Evolutionary conservation across 2,329 filamentous ascomycete species (phyloP).

Genomic region (Hymenoscyphus fraxineus): DNA sequence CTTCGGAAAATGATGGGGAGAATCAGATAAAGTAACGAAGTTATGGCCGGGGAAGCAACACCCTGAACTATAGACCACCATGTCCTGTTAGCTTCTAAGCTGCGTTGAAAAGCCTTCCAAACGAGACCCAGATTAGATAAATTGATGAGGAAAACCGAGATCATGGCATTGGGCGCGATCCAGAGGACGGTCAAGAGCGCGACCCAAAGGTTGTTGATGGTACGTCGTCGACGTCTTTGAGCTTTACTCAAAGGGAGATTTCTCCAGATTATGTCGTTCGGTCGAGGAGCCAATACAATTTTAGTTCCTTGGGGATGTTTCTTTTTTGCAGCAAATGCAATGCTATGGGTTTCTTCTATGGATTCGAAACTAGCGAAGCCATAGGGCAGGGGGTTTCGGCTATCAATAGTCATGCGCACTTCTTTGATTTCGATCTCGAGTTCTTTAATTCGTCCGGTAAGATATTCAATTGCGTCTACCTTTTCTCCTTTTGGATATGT

Average conservation of each 20-base stretch:
- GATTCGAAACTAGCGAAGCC: conserved; percentile 92
- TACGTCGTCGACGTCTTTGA: conserved; percentile 65
- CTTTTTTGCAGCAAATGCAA: conserved; percentile 75
- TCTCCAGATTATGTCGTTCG: conserved; percentile 93
- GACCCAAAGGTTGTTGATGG: conserved; percentile 84
- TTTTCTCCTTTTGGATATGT: conserved; percentile 67
- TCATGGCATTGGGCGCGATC: conserved; percentile 89
- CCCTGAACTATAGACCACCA: conserved; percentile 89
- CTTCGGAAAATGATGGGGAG: conserved; percentile 89
- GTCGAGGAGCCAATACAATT: conserved; percentile 75
- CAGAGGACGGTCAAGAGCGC: conserved; percentile 75
- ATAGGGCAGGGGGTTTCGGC: conserved; percentile 81
- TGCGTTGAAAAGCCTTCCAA: conserved; percentile 69
- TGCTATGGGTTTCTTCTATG: conserved; percentile 81
- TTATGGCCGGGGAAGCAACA: conserved; percentile 82
- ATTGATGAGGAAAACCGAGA: conserved; percentile 89
- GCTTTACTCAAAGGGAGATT: conserved; percentile 74
- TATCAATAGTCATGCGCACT: conserved; percentile 77
- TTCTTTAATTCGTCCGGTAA: conserved; percentile 77
- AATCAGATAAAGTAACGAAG: conserved; percentile 80
- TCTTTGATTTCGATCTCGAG: conserved; percentile 83
- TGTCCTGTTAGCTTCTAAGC: conserved; percentile 57
- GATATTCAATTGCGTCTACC: conserved; percentile 90
- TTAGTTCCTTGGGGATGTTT: conserved; percentile 78
- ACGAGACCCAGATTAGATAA: conserved; percentile 74